Base-by-base conservation (phyloP, 2,329 filamentous ascomycete species). In the Blastomyces emzantsi region DNA sequence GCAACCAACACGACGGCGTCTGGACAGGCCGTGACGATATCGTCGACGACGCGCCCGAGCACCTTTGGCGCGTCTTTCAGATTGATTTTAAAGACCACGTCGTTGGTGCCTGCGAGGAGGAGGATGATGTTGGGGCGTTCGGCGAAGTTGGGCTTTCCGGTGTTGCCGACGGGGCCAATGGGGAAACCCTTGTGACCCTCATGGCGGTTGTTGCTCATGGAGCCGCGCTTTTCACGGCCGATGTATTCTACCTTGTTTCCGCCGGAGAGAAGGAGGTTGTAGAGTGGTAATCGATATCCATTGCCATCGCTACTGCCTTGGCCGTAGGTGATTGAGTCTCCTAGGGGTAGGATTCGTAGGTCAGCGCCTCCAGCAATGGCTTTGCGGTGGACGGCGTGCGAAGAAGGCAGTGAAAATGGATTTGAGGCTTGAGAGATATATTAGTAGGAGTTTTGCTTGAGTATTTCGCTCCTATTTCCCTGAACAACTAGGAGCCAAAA, bases 1-100 rank as follows among this genome's bases (percentile, higher is more conserved):
- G 75, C 75, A 43, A 79, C 74, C 9, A 78, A 63, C 2, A 78
- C 66, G 6, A 70, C 71, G 5, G 74, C 70, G 59, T 74, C 71
- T 0, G 74, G 73, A 57, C 69, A 72, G 11, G 59, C 61, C 4
- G 64, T 58, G 9, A 74, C 60, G 3, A 78, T 66, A 17, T 70
- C 64, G 63, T 77, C 74, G 15, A 78, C 67, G 25, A 77, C 62
- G 3, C 30, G 62, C 3, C 69, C 70, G 2, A 78, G 66, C n/a
- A 73, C 70, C 19, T 68, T 65, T 3, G 75, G 74, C 4, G 75
- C 76, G 28, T 71, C 64, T 17, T 70, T 68, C 19, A 68, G 57
- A 13, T 68, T 66, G 4, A 63, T 57, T 22, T 55, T 56, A 15
- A 66, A 60, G 55, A 69, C 66, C 56, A 74, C 69, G 36, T 76